Evolutionary conservation across 768 basidiomycete species (phyloP).

Genomic region (Leccinum imitatum): DNA sequence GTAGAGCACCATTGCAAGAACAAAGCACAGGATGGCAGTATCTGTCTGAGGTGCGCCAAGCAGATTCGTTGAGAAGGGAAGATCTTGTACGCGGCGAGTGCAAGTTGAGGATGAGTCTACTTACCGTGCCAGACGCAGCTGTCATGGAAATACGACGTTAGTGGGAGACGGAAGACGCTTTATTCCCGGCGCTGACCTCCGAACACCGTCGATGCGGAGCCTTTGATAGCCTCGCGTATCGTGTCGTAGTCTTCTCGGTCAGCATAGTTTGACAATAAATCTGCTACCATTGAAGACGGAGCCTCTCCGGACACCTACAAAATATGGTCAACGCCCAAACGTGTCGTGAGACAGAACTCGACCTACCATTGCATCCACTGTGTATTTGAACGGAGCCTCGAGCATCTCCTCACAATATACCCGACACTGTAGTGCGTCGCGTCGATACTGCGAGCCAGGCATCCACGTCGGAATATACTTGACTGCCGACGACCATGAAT

Average conservation of each 20-base stretch:
- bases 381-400: not conserved
- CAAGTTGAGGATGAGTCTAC: not conserved
- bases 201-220: constrained; percentile 1
- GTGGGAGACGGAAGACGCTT: not conserved
- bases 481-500: not conserved
- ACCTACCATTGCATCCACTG: not conserved
- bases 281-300: not conserved
- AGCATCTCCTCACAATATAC: constrained; percentile 21
- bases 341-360: not conserved
- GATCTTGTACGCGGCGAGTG: not conserved
- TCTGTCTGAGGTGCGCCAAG: constrained; percentile 13
- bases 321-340: not conserved
- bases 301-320: constrained; percentile 3
- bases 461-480: constrained; percentile 11
- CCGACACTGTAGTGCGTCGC: constrained; percentile 10
- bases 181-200: constrained; percentile 1
- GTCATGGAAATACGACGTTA: not conserved
- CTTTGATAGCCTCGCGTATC: constrained; percentile 1
- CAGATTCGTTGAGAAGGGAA: not conserved
- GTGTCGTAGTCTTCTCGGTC: not conserved
- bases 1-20: constrained; percentile 28
- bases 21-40: constrained; percentile 17
- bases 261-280: constrained; percentile 1
- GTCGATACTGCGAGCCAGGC: constrained; percentile 4
- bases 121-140: constrained; percentile 8